Base-by-base conservation (phyloP, 176 grass and related monocot genomes). In the Leersia perrieri region DNA sequence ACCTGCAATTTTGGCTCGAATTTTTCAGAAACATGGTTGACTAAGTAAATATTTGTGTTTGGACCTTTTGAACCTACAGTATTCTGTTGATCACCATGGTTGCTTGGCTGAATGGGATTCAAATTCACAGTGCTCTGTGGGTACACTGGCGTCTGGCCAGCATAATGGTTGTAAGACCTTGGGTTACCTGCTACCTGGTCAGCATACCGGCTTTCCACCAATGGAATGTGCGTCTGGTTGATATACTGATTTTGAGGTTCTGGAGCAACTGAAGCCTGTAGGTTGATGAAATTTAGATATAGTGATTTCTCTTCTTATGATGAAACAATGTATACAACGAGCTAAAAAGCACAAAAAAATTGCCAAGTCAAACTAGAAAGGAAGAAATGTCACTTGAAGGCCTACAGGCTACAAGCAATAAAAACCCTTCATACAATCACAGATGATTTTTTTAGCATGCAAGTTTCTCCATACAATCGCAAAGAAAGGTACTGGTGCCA, bases 1-100 rank as follows among this genome's bases (percentile, higher is more conserved):
- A 60, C 82, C 80, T 92, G 87, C 66, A 75, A 87, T 40, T 69
- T 86, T 87, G 74, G 72, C 73, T 82, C 73, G 62, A 84, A 92
- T 32, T 86, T 82, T 55, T 91, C 86, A 81, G 78, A 76, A 76
- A 87, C 80, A 85, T 91, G 83, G 68, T 87, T 76, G 38, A 79
- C 28, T 29, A 60, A 87, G 44, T 63, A 80, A 97, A 86, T 81
- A 85, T 91, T 67, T 53, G 83, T 83, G 63, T 44, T 84, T 76
- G 65, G 82, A 89, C 89, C 66, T 82, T 92, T 91, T 89, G 81
- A 89, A 85, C 89, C 84, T 69, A 89, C 16, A 84, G 72, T 55
- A 25, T 81, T 95, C 63, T 83, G 86, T 73, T 93, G 88, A 88
- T 82, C 84, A 60, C 68, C 88, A 75, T 77, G 75, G 51, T 89